Conservation (phyloP, 106 monocot species). For the Agapanthus africanus region DNA sequence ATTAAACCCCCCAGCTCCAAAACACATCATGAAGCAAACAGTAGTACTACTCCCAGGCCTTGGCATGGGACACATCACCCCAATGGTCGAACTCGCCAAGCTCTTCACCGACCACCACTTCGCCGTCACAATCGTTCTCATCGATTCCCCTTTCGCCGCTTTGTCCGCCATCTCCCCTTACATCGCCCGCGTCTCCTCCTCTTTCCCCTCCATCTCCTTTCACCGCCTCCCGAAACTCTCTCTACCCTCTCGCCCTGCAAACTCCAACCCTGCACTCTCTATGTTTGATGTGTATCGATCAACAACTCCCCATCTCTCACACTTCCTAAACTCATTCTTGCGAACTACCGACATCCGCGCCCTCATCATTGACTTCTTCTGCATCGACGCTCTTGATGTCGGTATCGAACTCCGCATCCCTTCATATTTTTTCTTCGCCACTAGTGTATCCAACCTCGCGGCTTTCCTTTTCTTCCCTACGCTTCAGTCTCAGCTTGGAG, state of each 20-base stretch:
- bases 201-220: constrained; percentile 7
- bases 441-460: constrained; percentile 7
- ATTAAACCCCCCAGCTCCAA: too few species aligned
- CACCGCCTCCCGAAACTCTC: constrained; percentile 7
- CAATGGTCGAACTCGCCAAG: constrained; percentile 7
- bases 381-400: constrained; percentile 13
- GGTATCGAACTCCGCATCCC: constrained; percentile 12
- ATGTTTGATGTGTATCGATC: background rate
- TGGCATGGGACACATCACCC: constrained; percentile 8
- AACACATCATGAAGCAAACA: background rate
- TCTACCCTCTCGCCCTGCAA: background rate
- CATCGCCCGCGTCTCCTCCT: constrained; percentile 6
- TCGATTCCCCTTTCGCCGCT: background rate
- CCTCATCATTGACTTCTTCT: constrained; percentile 16
- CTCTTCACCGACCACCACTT: constrained; percentile 2
- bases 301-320: constrained; percentile 5
- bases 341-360: constrained; percentile 8
- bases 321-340: background rate
- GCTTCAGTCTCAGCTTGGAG: background rate
- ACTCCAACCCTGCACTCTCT: background rate
- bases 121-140: constrained; percentile 11
- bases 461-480: constrained; percentile 22
- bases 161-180: constrained; percentile 3
- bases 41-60: background rate
- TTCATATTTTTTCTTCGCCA: constrained; percentile 15